Percentiles rank a stretch among this genome's conserved stretches.
Conservation (phyloP, 1,139 yeast species). For the Suhomyces choctaworum region DNA sequence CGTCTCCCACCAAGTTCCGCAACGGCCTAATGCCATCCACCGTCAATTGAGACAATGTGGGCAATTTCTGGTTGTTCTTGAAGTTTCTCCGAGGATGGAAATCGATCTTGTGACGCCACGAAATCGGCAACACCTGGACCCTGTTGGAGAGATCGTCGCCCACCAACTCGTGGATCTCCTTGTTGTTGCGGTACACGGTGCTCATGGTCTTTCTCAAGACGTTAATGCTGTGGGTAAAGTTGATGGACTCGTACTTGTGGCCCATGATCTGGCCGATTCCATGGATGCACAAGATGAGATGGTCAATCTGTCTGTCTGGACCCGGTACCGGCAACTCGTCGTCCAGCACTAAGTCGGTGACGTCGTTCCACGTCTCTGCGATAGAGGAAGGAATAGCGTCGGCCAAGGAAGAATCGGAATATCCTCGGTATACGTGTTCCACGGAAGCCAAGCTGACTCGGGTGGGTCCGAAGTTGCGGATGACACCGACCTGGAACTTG, state of each 20-base stretch:
- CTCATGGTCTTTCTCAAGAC: slow-evolving; percentile 66
- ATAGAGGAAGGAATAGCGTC: slow-evolving; percentile 49
- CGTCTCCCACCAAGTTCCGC: slow-evolving; percentile 80
- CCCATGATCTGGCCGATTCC: slow-evolving; percentile 94
- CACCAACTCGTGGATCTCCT: slow-evolving; percentile 41
- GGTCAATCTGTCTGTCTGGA: slow-evolving; percentile 61
- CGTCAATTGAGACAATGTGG: slow-evolving; percentile 70
- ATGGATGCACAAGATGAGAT: slow-evolving; percentile 81
- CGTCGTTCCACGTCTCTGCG: slow-evolving; percentile 38
- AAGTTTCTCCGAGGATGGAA: slow-evolving; percentile 51
- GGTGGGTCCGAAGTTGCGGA: slow-evolving; percentile 38
- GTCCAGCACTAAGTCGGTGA: slow-evolving; percentile 17
- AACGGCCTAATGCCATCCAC: slow-evolving; percentile 80
- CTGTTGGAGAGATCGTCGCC: slow-evolving; percentile 47
- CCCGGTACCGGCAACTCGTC: slow-evolving; percentile 2
- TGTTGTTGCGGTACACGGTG: slow-evolving; percentile 50
- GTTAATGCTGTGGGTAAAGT: slow-evolving; percentile 84
- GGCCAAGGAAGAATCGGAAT: slow-evolving; percentile 30
- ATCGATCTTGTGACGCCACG: slow-evolving; percentile 74
- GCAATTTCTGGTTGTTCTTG: slow-evolving; percentile 42
- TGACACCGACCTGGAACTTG: slow-evolving; percentile 38
- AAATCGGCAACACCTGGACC: slow-evolving; percentile 74
- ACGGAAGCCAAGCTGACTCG: slow-evolving; percentile 38
- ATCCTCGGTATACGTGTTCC: slow-evolving; percentile 41
- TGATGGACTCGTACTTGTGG: slow-evolving; percentile 72